Conservation (phyloP, 2,329 filamentous ascomycete species). For the Malbranchea cinnamomea region DNA sequence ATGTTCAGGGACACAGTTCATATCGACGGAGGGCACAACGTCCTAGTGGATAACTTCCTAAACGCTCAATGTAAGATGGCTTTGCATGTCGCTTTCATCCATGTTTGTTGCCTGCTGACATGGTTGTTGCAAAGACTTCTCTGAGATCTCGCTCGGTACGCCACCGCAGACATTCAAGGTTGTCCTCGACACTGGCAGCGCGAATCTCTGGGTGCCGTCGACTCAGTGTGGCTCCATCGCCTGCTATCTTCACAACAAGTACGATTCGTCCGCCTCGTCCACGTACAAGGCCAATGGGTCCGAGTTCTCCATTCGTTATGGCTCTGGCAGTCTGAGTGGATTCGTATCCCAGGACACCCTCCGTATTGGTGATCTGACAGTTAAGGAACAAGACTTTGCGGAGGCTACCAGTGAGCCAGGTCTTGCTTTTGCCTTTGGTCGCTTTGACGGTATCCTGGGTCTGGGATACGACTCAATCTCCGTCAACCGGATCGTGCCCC, state of each 20-base stretch:
- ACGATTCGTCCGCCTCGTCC: conserved; percentile 78
- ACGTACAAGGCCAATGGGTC: conserved; percentile 91
- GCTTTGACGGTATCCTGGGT: conserved; percentile 93
- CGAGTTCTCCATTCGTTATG: conserved; percentile 85
- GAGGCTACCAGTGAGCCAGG: conserved; percentile 94
- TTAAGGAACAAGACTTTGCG: conserved; percentile 86
- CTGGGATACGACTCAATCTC: conserved; percentile 90
- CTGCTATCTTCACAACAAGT: conserved; percentile 94
- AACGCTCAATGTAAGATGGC: conserved; percentile 81
- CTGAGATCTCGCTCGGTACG: conserved; percentile 82
- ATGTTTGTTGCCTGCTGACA: background rate
- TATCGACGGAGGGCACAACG: conserved; percentile 53
- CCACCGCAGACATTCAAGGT: conserved; percentile 97
- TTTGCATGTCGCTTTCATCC: background rate
- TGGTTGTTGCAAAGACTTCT: conserved; percentile 56
- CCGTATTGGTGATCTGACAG: conserved; percentile 72
- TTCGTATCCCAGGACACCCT: conserved; percentile 84
- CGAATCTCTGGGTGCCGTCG: conserved; percentile 97
- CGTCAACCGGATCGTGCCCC: conserved; percentile 88
- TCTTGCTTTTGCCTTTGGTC: conserved; percentile 91
- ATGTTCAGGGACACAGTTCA: conserved; percentile 66
- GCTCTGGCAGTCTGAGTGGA: conserved; percentile 83
- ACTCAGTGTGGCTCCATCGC: conserved; percentile 84
- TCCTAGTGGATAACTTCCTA: conserved; percentile 92
- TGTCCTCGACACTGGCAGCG: conserved; percentile 93